phyloP scores from a whole-genome alignment of 1,139 yeast genomes.

The Zygoascus hellenicus region DNA sequence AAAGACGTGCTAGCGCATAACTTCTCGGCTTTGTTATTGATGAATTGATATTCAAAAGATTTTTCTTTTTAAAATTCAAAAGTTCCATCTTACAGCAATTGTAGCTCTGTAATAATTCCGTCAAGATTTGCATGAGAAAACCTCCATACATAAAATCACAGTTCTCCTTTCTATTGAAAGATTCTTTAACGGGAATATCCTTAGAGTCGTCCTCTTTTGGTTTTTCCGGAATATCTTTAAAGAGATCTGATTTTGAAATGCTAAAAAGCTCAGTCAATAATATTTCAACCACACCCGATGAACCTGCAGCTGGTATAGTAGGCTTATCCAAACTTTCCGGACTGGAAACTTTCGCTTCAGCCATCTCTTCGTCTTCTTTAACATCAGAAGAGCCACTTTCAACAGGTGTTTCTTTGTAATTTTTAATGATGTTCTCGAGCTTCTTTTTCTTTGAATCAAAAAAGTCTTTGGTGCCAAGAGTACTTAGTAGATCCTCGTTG shows the following conservation, averaged over 20 bases:
- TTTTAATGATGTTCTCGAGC: conserved; percentile 10
- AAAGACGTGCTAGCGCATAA: conserved; percentile 67
- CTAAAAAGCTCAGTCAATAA: conserved; percentile 27
- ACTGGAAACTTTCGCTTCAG: not conserved
- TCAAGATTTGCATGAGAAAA: conserved; percentile 59
- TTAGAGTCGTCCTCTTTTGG: not conserved
- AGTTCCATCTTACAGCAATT: conserved; percentile 78
- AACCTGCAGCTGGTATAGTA: conserved; percentile 22
- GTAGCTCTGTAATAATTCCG: conserved; percentile 74
- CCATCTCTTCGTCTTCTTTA: conserved; percentile 6
- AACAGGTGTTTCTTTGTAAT: not conserved
- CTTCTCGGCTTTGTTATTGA: conserved; percentile 51
- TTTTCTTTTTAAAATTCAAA: conserved; percentile 64
- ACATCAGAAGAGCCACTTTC: not conserved
- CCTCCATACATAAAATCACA: conserved; percentile 58
- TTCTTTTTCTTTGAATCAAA: conserved; percentile 15
- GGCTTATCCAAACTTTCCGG: too few species aligned
- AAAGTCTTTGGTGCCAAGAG: conserved; percentile 19
- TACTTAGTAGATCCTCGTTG: conserved; percentile 14
- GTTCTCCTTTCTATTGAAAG: conserved; percentile 34
- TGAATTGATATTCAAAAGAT: conserved; percentile 14
- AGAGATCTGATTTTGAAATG: conserved; percentile 14
- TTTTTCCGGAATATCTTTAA: conserved; percentile 10
- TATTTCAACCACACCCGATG: conserved; percentile 58
- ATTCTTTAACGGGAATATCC: conserved; percentile 6